A percentile compares a stretch with the other conserved stretches of the same genome.
Evolutionary conservation across 768 basidiomycete species (phyloP).

Genomic region (Russula abietina): DNA sequence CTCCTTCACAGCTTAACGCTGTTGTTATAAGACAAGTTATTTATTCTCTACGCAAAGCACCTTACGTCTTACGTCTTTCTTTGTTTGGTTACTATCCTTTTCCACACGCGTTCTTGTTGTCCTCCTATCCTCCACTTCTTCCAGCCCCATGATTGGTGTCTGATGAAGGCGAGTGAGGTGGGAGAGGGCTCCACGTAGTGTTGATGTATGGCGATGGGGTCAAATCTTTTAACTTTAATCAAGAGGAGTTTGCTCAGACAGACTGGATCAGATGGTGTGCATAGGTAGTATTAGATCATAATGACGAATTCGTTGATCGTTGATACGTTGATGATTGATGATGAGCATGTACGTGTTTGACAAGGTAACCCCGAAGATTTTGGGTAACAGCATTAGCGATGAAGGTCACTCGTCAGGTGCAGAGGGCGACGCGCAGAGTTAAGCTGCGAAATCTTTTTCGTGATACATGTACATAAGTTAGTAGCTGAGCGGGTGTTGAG

Average conservation of each 20-base stretch:
- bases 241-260: neutral
- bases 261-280: neutral
- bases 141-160: constrained; percentile 28
- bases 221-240: constrained; percentile 6
- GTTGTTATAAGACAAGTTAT: constrained; percentile 22
- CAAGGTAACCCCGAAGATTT: no score
- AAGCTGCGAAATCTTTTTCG: no score
- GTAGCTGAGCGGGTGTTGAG: no score
- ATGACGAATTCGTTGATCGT: neutral
- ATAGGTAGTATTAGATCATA: neutral
- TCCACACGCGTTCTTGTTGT: constrained; percentile 42
- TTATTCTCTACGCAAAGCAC: constrained; percentile 19
- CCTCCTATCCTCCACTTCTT: constrained; percentile 62
- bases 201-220: constrained; percentile 22
- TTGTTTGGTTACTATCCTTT: constrained; percentile 19
- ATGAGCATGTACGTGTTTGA: no score
- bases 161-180: constrained; percentile 53
- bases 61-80: constrained; percentile 19
- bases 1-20: constrained; percentile 21
- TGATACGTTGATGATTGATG: no score
- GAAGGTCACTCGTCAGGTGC: no score
- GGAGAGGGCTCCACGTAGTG: constrained; percentile 68
- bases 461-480: no score
- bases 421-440: no score
- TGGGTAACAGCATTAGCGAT: no score